Conservation (phyloP, 768 basidiomycete genomes). For the Cystoderma amianthinum region DNA sequence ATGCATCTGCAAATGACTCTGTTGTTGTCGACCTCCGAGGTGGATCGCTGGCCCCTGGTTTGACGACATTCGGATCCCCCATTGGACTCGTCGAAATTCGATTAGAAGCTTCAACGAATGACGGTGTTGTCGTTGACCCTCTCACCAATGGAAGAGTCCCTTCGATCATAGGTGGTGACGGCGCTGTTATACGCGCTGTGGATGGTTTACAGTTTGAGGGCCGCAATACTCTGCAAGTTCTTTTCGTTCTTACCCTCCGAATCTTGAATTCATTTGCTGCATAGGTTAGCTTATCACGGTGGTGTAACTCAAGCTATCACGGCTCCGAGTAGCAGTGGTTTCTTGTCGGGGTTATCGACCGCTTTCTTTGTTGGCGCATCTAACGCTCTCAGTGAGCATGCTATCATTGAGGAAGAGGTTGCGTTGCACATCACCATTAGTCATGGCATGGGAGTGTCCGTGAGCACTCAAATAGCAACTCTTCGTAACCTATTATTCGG, state of each 20-base stretch:
- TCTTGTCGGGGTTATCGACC: slow-evolving; percentile 58
- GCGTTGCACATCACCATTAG: slow-evolving; percentile 57
- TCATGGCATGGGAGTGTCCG: slow-evolving; percentile 31
- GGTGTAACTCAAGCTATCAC: slow-evolving; percentile 70
- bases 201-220: slow-evolving; percentile 56
- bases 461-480: slow-evolving; percentile 58
- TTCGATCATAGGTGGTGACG: slow-evolving; percentile 31
- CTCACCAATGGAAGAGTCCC: slow-evolving; percentile 27
- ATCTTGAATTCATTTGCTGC: slow-evolving; percentile 2
- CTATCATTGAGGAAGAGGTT: slow-evolving; percentile 57
- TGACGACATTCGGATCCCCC: slow-evolving; percentile 56
- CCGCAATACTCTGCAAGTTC: slow-evolving; percentile 40
- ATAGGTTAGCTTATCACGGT: slow-evolving; percentile 62
- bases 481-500: slow-evolving; percentile 40
- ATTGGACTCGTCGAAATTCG: slow-evolving; percentile 68
- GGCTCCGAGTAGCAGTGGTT: slow-evolving; percentile 47
- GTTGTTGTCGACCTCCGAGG: slow-evolving; percentile 49
- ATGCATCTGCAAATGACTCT: slow-evolving; percentile 4
- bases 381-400: slow-evolving; percentile 52
- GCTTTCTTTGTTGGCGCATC: slow-evolving; percentile 53
- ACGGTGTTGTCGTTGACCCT: slow-evolving; percentile 55
- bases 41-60: slow-evolving; percentile 54
- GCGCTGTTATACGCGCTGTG: slow-evolving; percentile 47
- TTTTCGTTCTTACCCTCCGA: slow-evolving; percentile 7
- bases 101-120: slow-evolving; percentile 57